Conservation (phyloP, 148 eudicot species). For the Mesembryanthemum crystallinum region DNA sequence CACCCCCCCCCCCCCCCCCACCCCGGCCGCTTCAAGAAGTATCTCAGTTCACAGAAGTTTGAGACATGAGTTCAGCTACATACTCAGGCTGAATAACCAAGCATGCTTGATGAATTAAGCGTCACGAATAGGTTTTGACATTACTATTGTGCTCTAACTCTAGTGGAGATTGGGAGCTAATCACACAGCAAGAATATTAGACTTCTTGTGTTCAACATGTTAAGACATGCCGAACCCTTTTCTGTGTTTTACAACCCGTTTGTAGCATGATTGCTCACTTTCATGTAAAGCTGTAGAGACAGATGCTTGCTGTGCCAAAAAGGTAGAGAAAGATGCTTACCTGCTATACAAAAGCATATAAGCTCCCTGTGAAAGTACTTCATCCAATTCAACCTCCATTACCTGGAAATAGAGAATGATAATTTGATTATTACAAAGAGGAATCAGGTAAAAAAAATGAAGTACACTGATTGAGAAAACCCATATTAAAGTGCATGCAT, state of each 20-base stretch:
- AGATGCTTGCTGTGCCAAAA: no score
- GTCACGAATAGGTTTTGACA: no score
- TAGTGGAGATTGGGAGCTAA: no score
- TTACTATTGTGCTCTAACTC: no score
- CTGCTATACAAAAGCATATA: conserved; percentile 96
- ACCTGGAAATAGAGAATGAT: conserved; percentile 48
- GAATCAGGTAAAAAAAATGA: not conserved
- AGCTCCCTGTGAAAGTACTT: conserved; percentile 94
- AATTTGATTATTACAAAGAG: not conserved
- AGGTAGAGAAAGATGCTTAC: conserved; percentile 31
- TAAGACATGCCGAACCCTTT: not conserved
- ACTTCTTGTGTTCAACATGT: not conserved
- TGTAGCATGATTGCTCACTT: not conserved
- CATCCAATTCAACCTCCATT: conserved; percentile 67
- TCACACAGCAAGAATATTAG: no score
- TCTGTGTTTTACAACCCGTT: not conserved
- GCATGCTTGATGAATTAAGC: no score
- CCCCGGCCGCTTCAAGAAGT: no score
- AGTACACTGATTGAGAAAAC: not conserved
- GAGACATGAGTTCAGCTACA: no score
- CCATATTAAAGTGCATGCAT: not conserved
- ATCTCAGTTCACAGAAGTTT: no score
- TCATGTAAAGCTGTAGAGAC: not conserved
- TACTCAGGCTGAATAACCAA: no score
- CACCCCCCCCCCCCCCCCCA: no score